Base-by-base conservation (phyloP, 108 stramenopile genomes). In the Conticribra guillardii region DNA sequence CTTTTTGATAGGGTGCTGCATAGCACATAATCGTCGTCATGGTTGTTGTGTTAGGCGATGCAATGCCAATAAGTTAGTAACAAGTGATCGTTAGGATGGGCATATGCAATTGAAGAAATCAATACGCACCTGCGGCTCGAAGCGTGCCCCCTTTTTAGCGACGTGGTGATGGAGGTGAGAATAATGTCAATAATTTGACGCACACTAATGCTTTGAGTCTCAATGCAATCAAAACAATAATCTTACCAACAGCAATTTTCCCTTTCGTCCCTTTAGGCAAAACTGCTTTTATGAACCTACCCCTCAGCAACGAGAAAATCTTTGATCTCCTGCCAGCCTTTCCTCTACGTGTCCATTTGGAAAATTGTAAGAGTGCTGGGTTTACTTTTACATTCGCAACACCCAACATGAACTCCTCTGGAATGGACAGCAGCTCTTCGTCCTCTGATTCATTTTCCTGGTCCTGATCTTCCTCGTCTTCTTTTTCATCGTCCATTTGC, bases 21-120 rank as follows among this genome's bases (percentile, higher is more conserved):
- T 87, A 86, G 22, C 90, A 81, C 62, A 91, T 60, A 23, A 88
- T 91, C 46, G 90, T n/a, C n/a, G n/a, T n/a, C n/a, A n/a, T n/a
- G n/a, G n/a, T n/a, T n/a, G n/a, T n/a, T n/a, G n/a, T n/a, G n/a
- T n/a, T n/a, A n/a, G n/a, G n/a, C n/a, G n/a, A n/a, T n/a, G n/a
- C n/a, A n/a, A n/a, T n/a, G n/a, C n/a, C n/a, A n/a, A n/a, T n/a
- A n/a, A n/a, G n/a, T n/a, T n/a, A n/a, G n/a, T n/a, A n/a, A n/a
- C n/a, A n/a, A n/a, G n/a, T n/a, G n/a, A n/a, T n/a, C n/a, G n/a
- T n/a, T n/a, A n/a, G n/a, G n/a, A n/a, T n/a, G n/a, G n/a, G n/a
- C n/a, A n/a, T n/a, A n/a, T n/a, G n/a, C n/a, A n/a, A n/a, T n/a
- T n/a, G n/a, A n/a, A n/a, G n/a, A n/a, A n/a, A n/a, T n/a, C n/a